phyloP scores from a whole-genome alignment of 352 stramenopile genomes.

The Pythium brachiatum region DNA sequence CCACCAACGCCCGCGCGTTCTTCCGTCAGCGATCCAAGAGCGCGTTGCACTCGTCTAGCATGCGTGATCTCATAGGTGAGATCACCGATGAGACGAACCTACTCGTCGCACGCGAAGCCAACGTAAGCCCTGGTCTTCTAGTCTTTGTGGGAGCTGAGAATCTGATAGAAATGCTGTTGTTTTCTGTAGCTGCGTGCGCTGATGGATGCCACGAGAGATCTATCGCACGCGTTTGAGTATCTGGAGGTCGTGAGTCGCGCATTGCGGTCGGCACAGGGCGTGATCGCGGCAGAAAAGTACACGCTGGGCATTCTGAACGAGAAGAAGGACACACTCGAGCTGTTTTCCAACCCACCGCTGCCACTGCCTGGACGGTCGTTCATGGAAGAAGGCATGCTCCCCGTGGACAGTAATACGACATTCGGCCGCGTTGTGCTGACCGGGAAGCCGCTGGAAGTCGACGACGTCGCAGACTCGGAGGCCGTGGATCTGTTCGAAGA shows the following conservation, averaged over 20 bases:
- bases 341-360: constrained; percentile 64
- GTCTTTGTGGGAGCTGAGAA: neutral
- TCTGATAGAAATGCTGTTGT: neutral
- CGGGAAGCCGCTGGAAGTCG: constrained; percentile 45
- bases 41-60: constrained; percentile 41
- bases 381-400: constrained; percentile 54
- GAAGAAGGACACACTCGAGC: constrained; percentile 55
- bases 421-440: constrained; percentile 73
- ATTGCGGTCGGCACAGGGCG: constrained; percentile 49
- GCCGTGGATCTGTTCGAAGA: constrained; percentile 63
- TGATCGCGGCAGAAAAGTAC: constrained; percentile 63
- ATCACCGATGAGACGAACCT: constrained; percentile 47
- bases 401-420: constrained; percentile 54
- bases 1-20: constrained; percentile 9
- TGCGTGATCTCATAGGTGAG: constrained; percentile 55
- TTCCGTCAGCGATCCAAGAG: constrained; percentile 44
- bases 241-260: constrained; percentile 52
- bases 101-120: constrained; percentile 47
- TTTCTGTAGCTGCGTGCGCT: constrained; percentile 46
- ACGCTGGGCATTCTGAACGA: constrained; percentile 62
- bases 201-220: constrained; percentile 58
- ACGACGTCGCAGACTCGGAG: constrained; percentile 45
- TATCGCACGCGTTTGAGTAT: constrained; percentile 54
- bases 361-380: constrained; percentile 40
- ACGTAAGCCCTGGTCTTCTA: constrained; percentile 28